Base-by-base conservation (phyloP, 805 yeast species). In the Candida argentea region DNA sequence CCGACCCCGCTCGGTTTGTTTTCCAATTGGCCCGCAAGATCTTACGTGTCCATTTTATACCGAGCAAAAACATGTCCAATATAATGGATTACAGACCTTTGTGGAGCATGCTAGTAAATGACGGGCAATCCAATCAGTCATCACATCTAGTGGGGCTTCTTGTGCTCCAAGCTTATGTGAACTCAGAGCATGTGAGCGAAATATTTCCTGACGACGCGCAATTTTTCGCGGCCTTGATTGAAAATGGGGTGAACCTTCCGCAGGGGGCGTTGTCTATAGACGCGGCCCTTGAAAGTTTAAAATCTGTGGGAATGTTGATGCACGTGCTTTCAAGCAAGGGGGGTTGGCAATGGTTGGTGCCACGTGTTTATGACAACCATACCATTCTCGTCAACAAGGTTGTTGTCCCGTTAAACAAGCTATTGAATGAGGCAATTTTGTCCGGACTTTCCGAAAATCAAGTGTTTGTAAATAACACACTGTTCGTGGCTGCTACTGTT, bases 1-100 rank as follows among this genome's bases (percentile, higher is more conserved):
- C 41, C 17, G 63, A 60, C 29, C 43, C 60, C 4, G 43, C 38
- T n/a, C 22, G 10, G 6, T 34, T 52, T 10, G 56, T 36, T 42
- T 22, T 46, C 17, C 48, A 44, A 31, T 60, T 56, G 22, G 23
- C 56, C 17, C 23, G 12, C n/a, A 32, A 32, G 20, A 18, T 32
- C 10, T 37, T 56, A 15, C 36, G 34, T 13, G 25, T 36, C 10
- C 41, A 39, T n/a, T 37, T 39, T 23, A 30, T 30, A n/a, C n/a
- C n/a, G n/a, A n/a, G n/a, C n/a, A 37, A 27, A 16, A 25, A 16
- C 21, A 26, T 16, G 13, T 32, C 30, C 36, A 28, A 24, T 27
- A 22, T 25, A 3, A 27, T 36, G 28, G 27, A 31, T n/a, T 38
- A 29, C 11, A 33, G 44, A 8, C 34, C 27, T 6, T 22, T 38